Conservation (phyloP, 2,329 filamentous ascomycete species). For the Arachnomyces sp. region DNA sequence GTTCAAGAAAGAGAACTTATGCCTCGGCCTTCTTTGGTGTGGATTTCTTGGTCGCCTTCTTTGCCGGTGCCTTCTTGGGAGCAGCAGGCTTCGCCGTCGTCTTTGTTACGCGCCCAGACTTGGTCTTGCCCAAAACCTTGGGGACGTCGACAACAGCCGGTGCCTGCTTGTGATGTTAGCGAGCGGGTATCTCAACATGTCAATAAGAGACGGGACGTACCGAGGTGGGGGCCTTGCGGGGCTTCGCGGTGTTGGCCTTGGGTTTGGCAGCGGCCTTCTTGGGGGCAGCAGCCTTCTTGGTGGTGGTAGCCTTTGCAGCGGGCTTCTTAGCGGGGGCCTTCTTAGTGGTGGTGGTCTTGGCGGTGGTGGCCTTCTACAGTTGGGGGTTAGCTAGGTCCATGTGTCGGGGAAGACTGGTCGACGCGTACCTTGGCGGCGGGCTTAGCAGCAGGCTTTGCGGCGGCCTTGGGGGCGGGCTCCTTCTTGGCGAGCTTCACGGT, state of each 20-base stretch:
- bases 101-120: slow-evolving; percentile 79
- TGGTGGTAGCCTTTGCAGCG: slow-evolving; percentile 37
- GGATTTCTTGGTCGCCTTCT: slow-evolving; percentile 35
- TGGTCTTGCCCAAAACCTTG: slow-evolving; percentile 68
- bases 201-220: slow-evolving; percentile 20
- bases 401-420: slow-evolving; percentile 7
- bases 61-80: slow-evolving; percentile 35
- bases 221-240: slow-evolving; percentile 42
- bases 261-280: slow-evolving; percentile 46
- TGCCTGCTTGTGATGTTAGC: slow-evolving; percentile 38
- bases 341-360: slow-evolving; percentile 27
- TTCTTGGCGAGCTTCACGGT: slow-evolving; percentile 91
- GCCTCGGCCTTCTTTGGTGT: slow-evolving; percentile 36
- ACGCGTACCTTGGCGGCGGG: slow-evolving; percentile 21
- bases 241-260: slow-evolving; percentile 47
- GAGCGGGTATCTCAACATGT: neutral
- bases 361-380: slow-evolving; percentile 23
- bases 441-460: slow-evolving; percentile 33
- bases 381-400: slow-evolving; percentile 22
- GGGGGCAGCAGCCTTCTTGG: slow-evolving; percentile 35
- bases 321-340: slow-evolving; percentile 17
- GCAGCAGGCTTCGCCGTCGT: slow-evolving; percentile 39
- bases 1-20: slow-evolving; percentile 11
- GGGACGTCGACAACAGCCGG: slow-evolving; percentile 62
- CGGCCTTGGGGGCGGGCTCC: slow-evolving; percentile 41